Percentiles rank a stretch among this genome's conserved stretches.
phyloP scores from a whole-genome alignment of 495 filamentous ascomycete genomes.

The Acidomyces sp. region DNA sequence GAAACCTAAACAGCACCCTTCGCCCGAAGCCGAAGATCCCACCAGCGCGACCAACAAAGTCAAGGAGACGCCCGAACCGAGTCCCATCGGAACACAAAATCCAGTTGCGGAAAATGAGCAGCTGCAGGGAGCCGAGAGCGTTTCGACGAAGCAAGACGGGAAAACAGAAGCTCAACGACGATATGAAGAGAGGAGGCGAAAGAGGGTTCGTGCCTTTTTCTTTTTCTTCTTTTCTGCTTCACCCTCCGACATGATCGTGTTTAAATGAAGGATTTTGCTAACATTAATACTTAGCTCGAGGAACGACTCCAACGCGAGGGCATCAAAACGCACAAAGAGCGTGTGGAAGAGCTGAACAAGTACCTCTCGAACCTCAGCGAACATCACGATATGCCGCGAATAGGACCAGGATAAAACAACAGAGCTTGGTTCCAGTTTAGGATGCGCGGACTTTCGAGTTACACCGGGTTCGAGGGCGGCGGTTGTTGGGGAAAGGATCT shows the following conservation, averaged over 20 bases:
- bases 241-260: too few relatives aligned
- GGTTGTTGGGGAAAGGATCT: too few relatives aligned
- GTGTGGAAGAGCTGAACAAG: conserved; percentile 89
- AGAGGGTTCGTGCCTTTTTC: conserved; percentile 48
- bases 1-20: conserved; percentile 47
- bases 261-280: too few relatives aligned
- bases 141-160: conserved; percentile 9
- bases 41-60: conserved; percentile 8
- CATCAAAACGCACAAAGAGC: conserved; percentile 91
- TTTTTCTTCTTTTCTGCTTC: conserved; percentile 2
- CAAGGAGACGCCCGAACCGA: conserved; percentile 15
- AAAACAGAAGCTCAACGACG: conserved; percentile 83
- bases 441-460: too few relatives aligned
- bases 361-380: conserved; percentile 85
- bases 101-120: conserved; percentile 18
- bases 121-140: conserved; percentile 5
- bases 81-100: conserved; percentile 22
- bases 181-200: conserved; percentile 65
- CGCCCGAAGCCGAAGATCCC: conserved; percentile 23
- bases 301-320: conserved; percentile 73
- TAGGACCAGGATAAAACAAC: conserved; percentile 19
- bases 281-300: conserved; percentile 33
- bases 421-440: too few relatives aligned
- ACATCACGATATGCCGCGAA: conserved; percentile 76
- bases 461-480: too few relatives aligned